A percentile compares a stretch with the other conserved stretches of the same genome.
These are phyloP conservation scores for Eimeria praecox DNA, from an alignment of 169 alveolate species.

Conservation along the genomic window DNA sequence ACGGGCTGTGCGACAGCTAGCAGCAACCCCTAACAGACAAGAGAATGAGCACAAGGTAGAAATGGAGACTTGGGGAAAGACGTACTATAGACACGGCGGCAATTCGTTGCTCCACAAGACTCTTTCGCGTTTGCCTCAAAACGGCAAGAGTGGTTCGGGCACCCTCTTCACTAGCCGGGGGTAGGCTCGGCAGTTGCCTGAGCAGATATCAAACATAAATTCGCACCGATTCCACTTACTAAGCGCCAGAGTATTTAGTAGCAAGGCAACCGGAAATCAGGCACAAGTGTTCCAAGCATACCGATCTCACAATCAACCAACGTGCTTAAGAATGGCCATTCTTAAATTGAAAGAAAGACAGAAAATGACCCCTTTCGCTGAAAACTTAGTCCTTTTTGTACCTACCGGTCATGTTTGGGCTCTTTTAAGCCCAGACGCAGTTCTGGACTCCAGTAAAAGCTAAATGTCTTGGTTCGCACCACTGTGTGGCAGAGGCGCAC, in stretches of 20 bases:
- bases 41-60: background rate
- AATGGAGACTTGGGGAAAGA: too few relatives aligned
- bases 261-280: background rate
- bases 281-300: background rate
- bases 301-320: background rate
- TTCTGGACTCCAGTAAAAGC: slow-evolving; percentile 52
- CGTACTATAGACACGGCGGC: slow-evolving; percentile 18
- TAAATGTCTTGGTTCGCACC: slow-evolving; percentile 56
- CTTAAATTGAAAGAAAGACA: background rate
- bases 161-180: background rate
- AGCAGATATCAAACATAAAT: background rate
- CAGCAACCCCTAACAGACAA: background rate
- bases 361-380: background rate
- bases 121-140: slow-evolving; percentile 55
- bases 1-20: background rate
- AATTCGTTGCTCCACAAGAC: slow-evolving; percentile 29
- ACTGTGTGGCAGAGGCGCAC: slow-evolving; percentile 29
- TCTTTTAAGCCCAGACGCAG: slow-evolving; percentile 2
- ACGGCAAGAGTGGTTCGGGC: slow-evolving; percentile 39
- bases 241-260: background rate
- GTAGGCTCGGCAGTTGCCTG: background rate
- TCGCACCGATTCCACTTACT: background rate
- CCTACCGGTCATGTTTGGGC: background rate
- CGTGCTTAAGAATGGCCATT: too few relatives aligned
- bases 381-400: background rate